A percentile compares a stretch with the other conserved stretches of the same genome.
Conservation (phyloP, 176 grass and related monocot genomes). For the Dendrocalamus sinicus region DNA sequence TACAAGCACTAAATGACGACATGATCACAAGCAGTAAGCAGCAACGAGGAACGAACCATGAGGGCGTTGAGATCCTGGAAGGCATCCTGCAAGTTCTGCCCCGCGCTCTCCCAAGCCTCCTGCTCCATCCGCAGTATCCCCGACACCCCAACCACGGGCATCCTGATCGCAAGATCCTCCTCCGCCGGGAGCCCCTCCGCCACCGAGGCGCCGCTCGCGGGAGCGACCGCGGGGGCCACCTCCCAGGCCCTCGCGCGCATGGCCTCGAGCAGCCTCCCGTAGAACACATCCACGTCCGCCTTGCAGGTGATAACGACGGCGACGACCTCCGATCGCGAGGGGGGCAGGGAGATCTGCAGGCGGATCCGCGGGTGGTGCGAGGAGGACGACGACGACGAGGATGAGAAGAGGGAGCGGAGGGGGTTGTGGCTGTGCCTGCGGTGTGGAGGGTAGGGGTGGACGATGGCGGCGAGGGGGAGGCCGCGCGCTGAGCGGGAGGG, state of each 20-base stretch:
- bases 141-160: slow-evolving; percentile 84
- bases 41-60: slow-evolving; percentile 66
- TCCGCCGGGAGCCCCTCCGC: slow-evolving; percentile 19
- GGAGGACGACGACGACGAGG: slow-evolving; percentile 31
- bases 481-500: slow-evolving; percentile 63
- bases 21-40: neutral
- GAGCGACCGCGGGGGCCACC: slow-evolving; percentile 34
- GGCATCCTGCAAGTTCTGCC: slow-evolving; percentile 92
- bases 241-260: slow-evolving; percentile 80
- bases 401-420: slow-evolving; percentile 47
- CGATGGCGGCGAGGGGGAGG: slow-evolving; percentile 65
- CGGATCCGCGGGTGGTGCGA: slow-evolving; percentile 63
- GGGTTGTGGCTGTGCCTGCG: slow-evolving; percentile 60
- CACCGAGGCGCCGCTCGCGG: slow-evolving; percentile 36
- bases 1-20: neutral
- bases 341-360: slow-evolving; percentile 70
- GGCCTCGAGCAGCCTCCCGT: slow-evolving; percentile 84
- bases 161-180: slow-evolving; percentile 61
- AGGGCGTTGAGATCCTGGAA: slow-evolving; percentile 99
- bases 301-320: slow-evolving; percentile 81
- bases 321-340: slow-evolving; percentile 68
- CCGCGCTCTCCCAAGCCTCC: slow-evolving; percentile 93
- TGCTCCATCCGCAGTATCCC: slow-evolving; percentile 97
- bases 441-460: slow-evolving; percentile 68
- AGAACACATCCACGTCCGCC: slow-evolving; percentile 80